Evolutionary conservation across 805 yeast species (phyloP).

Genomic region (Cyberlindnera maritima): DNA sequence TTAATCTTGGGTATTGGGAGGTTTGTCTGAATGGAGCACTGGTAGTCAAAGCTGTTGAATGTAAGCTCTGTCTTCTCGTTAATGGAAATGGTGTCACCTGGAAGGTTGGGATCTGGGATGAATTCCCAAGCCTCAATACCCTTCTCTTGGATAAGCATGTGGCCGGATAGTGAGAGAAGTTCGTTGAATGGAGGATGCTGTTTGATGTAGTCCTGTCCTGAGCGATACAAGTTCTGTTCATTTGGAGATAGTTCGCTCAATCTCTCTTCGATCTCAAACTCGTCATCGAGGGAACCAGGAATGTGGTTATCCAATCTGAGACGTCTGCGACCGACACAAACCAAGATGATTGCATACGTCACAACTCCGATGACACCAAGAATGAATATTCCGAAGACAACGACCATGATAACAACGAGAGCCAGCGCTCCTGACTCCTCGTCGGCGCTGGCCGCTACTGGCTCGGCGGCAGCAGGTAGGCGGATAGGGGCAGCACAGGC

Average conservation of each 20-base stretch:
- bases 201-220: constrained; percentile 38
- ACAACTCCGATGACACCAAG: constrained; percentile 8
- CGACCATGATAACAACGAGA: constrained; percentile 7
- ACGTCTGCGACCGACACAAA: constrained; percentile 7
- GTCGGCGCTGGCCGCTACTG: neutral
- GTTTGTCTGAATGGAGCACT: constrained; percentile 36
- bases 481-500: neutral
- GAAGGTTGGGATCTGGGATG: constrained; percentile 39
- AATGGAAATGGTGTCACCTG: constrained; percentile 51
- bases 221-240: constrained; percentile 48
- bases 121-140: constrained; percentile 87
- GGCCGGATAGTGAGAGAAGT: constrained; percentile 29
- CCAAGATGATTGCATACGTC: neutral
- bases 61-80: constrained; percentile 36
- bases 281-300: constrained; percentile 59
- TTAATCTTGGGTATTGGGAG: constrained; percentile 51
- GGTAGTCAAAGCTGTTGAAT: constrained; percentile 34
- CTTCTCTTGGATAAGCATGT: constrained; percentile 62
- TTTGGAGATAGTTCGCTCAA: constrained; percentile 46
- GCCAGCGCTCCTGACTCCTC: constrained; percentile 7
- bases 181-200: constrained; percentile 23
- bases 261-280: constrained; percentile 48
- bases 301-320: constrained; percentile 29
- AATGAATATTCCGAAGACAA: constrained; percentile 5
- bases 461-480: neutral